phyloP scores from a whole-genome alignment of 208 protist species.

The Novymonas esmeraldas region DNA sequence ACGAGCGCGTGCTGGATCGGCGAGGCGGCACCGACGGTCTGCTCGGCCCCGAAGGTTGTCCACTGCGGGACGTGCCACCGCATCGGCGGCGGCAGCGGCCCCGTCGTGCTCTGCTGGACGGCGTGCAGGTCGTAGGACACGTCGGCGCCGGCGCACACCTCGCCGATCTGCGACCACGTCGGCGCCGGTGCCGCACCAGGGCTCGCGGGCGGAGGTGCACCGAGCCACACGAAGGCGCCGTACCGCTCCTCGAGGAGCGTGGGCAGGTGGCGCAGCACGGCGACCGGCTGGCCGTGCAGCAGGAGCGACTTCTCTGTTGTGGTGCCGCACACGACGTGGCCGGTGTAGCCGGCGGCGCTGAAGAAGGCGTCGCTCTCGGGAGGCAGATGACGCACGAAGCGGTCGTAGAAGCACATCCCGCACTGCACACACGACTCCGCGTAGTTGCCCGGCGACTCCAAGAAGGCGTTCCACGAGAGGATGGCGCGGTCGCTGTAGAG shows the following conservation, averaged over 20 bases:
- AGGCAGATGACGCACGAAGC: not conserved
- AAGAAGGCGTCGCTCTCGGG: conserved; percentile 21
- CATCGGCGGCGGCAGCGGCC: not conserved
- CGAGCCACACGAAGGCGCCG: conserved; percentile 19
- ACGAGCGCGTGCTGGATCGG: not conserved
- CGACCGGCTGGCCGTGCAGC: conserved; percentile 7
- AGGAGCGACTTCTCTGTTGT: conserved; percentile 14
- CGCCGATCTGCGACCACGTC: conserved; percentile 1
- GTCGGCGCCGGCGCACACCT: not conserved
- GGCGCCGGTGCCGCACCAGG: not conserved
- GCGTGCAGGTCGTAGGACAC: conserved; percentile 1
- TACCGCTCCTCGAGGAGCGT: conserved; percentile 16
- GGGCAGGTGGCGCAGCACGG: conserved; percentile 16
- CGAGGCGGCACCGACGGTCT: not conserved
- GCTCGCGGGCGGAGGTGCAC: conserved; percentile 4
- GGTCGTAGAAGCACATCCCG: conserved; percentile 12
- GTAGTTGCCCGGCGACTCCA: conserved; percentile 6
- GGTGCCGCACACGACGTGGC: conserved; percentile 21
- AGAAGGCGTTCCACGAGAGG: conserved; percentile 46
- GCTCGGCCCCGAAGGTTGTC: conserved; percentile 11
- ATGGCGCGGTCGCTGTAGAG: conserved; percentile 42
- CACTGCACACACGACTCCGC: conserved; percentile 17
- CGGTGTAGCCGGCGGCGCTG: conserved; percentile 10
- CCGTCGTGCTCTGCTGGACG: not conserved
- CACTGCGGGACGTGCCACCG: conserved; percentile 21